A percentile compares a stretch with the other conserved stretches of the same genome.
phyloP scores from a whole-genome alignment of 176 grass and related monocot genomes.

The Avena sativa region DNA sequence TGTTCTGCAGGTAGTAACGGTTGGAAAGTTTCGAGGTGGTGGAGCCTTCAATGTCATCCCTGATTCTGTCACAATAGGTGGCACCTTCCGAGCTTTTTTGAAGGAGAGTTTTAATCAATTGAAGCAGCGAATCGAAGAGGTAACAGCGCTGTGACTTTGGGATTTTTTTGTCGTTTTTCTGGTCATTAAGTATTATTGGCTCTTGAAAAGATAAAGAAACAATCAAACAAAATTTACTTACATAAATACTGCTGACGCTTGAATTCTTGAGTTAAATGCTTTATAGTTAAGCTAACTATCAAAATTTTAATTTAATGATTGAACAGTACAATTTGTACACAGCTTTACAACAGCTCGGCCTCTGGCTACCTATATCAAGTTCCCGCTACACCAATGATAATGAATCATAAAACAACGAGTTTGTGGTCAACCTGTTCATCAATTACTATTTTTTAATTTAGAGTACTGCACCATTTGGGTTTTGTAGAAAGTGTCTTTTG shows the following conservation, averaged over 20 bases:
- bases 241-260: neutral
- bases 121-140: slow-evolving; percentile 84
- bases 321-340: neutral
- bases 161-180: slow-evolving; percentile 17
- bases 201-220: neutral
- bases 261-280: neutral
- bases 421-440: neutral
- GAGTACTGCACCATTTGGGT: neutral
- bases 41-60: slow-evolving; percentile 94
- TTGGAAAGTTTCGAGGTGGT: slow-evolving; percentile 94
- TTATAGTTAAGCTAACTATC: slow-evolving; percentile 17
- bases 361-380: too few species aligned
- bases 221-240: neutral
- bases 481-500: slow-evolving; percentile 9
- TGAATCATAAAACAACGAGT: neutral
- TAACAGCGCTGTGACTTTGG: slow-evolving; percentile 26
- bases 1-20: slow-evolving; percentile 76
- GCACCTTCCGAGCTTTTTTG: slow-evolving; percentile 89
- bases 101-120: slow-evolving; percentile 86
- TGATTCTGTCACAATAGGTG: slow-evolving; percentile 88
- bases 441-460: slow-evolving; percentile 1
- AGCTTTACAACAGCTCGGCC: neutral
- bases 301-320: slow-evolving; percentile 11
- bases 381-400: too few species aligned
- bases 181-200: slow-evolving; percentile 26